Conservation (phyloP, 129 eudicot genomes). For the Arctium lappa region DNA sequence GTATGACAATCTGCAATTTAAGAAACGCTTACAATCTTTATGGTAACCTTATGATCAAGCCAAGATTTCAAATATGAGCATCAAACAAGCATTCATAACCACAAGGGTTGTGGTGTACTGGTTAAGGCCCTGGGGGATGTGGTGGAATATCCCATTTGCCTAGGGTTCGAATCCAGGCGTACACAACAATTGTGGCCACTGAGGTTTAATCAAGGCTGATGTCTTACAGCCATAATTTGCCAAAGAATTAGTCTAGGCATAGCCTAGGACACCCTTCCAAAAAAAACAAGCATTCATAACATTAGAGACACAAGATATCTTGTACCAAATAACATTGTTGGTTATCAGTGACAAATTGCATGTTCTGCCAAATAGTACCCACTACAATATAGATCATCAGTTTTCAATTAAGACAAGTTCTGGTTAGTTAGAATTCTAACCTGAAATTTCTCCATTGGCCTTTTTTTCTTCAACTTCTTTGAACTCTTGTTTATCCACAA, state of each 20-base stretch:
- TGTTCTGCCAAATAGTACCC: neutral
- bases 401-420: neutral
- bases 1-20: conserved; percentile 13
- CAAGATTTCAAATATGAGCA: neutral
- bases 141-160: too few species aligned
- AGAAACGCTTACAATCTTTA: neutral
- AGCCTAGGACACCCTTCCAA: too few species aligned
- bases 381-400: neutral
- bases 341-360: neutral
- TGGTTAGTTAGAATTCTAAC: conserved; percentile 8
- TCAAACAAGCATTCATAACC: neutral
- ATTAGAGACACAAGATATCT: neutral
- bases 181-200: too few species aligned
- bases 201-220: too few species aligned
- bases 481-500: conserved; percentile 22
- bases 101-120: too few species aligned
- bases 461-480: conserved; percentile 22
- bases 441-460: conserved; percentile 24
- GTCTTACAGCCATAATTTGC: too few species aligned
- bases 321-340: too few species aligned
- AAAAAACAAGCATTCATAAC: neutral
- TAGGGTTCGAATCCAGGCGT: too few species aligned
- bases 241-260: too few species aligned
- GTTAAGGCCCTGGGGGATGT: too few species aligned
- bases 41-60: neutral